Evolutionary conservation across 1,284 basidiomycete genomes (phyloP), one percentile per base, ranked within the genome.

Genomic region (Sanghuangporus weigelae): DNA sequence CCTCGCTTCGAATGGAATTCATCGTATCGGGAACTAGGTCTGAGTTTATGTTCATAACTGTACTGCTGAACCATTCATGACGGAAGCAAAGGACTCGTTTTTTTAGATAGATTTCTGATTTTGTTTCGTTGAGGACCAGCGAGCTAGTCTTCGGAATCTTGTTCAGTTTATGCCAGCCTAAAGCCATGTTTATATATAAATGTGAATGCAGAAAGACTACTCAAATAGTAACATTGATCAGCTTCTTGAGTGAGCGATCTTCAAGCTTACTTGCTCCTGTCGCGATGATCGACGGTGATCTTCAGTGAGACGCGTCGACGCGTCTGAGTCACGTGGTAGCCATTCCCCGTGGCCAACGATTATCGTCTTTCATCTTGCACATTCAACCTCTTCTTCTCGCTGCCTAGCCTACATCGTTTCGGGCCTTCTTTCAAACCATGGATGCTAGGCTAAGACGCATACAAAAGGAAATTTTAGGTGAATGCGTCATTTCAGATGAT

Each of bases 381-480:
- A 2, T 11, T 42, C 16, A 16, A 1, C 11, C 19, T 35, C 16
- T 23, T 42, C 40, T 12, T 39, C 48, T 38, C 14, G 2, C 40
- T 39, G n/a, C 23, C 19, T 35, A 7, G 4, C 50, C 26, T 40
- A 5, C 19, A 11, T 54, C 7, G 4, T 38, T 31, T 50, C 26
- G 7, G n/a, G 21, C 8, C 19, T 14, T 57, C 38, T 36, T 19
- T 11, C 19, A 16, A 10, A 23, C 11, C 64, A 90, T 90, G 86
- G 93, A 96, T 74, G 93, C 95, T 62, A 82, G 95, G 68, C 83
- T 95, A 61, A 84, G 95, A 69, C 82, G 95, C 71, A 90, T 97
- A 40, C 93, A 93, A 77, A 96, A 96, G 79, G 95, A 96, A 78
- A 95, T 96, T 68, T 76, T 84, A 70, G 93, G 93, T 92, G 59